Conservation (phyloP, 2,329 filamentous ascomycete genomes). For the Herpomyces periplanetae region DNA sequence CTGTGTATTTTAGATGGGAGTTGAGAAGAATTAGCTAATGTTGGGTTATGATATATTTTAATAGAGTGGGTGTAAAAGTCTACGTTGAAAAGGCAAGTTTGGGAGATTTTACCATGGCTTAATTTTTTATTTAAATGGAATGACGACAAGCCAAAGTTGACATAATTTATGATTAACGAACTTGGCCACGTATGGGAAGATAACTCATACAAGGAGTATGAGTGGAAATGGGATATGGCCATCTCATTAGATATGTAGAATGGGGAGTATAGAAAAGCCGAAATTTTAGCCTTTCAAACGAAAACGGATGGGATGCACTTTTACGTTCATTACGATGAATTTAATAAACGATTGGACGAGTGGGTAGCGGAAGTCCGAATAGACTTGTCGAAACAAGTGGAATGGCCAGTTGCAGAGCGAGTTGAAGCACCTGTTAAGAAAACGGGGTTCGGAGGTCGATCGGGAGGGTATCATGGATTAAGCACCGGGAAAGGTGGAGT, state of each 20-base stretch:
- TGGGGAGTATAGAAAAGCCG: conserved; percentile 52
- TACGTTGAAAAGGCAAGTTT: conserved; percentile 24
- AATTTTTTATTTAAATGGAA: conserved; percentile 1
- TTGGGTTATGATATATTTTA: too few relatives aligned
- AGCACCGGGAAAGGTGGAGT: conserved; percentile 5
- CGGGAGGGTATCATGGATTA: conserved; percentile 27
- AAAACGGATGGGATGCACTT: conserved; percentile 58
- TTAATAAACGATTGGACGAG: conserved; percentile 64
- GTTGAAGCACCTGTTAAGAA: too few relatives aligned
- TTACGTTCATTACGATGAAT: conserved; percentile 92
- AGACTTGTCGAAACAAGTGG: conserved; percentile 57
- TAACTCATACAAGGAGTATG: not conserved
- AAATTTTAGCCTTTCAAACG: conserved; percentile 75
- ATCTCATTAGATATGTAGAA: conserved; percentile 12
- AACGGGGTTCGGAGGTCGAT: too few relatives aligned
- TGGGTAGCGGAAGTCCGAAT: conserved; percentile 56
- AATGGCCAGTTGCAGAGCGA: conserved; percentile 77
- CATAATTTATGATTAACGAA: conserved; percentile 3
- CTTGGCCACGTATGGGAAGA: not conserved
- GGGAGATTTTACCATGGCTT: conserved; percentile 2
- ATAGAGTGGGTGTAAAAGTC: conserved; percentile 23
- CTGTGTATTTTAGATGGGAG: too few relatives aligned
- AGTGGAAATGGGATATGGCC: not conserved
- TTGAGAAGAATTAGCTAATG: too few relatives aligned
- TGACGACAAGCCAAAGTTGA: conserved; percentile 6